Evolutionary conservation across 2,329 filamentous ascomycete genomes (phyloP).

Genomic region (Pseudogymnoascus pannorum): DNA sequence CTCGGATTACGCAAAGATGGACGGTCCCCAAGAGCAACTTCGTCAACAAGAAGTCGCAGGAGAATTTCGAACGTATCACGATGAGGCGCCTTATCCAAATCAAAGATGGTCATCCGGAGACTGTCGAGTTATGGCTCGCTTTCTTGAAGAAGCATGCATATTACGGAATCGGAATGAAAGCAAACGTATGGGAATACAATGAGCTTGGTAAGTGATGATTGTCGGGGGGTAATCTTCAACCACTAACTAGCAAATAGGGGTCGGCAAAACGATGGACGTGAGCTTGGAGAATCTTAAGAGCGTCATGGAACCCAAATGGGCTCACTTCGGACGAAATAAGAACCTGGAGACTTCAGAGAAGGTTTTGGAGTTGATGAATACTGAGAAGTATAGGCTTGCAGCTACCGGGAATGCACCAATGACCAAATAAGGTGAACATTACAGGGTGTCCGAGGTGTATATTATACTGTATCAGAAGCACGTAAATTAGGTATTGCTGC

Average conservation of each 20-base stretch:
- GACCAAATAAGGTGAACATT: background rate
- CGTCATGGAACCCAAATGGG: slow-evolving; percentile 45
- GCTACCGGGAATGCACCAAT: slow-evolving; percentile 25
- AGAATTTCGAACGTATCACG: slow-evolving; percentile 94
- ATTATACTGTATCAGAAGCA: slow-evolving; percentile 9
- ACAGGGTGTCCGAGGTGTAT: background rate
- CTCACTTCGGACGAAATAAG: slow-evolving; percentile 47
- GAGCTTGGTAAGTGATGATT: slow-evolving; percentile 50
- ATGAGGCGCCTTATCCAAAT: slow-evolving; percentile 83
- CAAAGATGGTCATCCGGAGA: slow-evolving; percentile 81
- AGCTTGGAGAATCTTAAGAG: slow-evolving; percentile 36
- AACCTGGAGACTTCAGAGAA: slow-evolving; percentile 44
- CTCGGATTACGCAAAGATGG: slow-evolving; percentile 84
- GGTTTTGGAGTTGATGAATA: slow-evolving; percentile 50
- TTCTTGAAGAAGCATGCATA: slow-evolving; percentile 89
- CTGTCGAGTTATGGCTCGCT: slow-evolving; percentile 84
- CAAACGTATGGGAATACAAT: slow-evolving; percentile 88
- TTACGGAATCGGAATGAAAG: slow-evolving; percentile 98
- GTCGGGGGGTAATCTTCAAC: background rate
- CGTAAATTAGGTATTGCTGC: slow-evolving; percentile 8
- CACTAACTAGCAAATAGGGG: slow-evolving; percentile 32
- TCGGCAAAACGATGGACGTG: slow-evolving; percentile 45
- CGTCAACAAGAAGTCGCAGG: slow-evolving; percentile 94
- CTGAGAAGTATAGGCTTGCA: slow-evolving; percentile 37
- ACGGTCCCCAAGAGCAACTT: slow-evolving; percentile 85